These are phyloP conservation scores for Massospora cicadina DNA, from an alignment of 371 early-diverging fungal species.

Conservation along the genomic window DNA sequence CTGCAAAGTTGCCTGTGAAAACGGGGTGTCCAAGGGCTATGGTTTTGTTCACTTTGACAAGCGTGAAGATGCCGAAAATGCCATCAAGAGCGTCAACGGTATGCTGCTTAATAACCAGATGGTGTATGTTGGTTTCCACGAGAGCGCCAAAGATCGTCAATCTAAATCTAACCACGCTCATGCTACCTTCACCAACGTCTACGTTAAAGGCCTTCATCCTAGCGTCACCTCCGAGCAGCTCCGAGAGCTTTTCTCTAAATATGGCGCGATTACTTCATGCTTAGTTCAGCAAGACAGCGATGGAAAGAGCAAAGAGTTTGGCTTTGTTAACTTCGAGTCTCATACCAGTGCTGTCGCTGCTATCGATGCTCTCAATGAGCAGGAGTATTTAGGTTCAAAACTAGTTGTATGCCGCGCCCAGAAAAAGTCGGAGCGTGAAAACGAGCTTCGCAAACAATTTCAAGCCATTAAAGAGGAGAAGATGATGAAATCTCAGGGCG, in stretches of 20 bases:
- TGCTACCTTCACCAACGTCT: constrained; percentile 93
- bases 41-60: constrained; percentile 99
- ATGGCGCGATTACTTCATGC: constrained; percentile 77
- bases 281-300: constrained; percentile 53
- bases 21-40: constrained; percentile 84
- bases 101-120: constrained; percentile 96
- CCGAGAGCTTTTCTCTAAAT: constrained; percentile 59
- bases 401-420: constrained; percentile 97
- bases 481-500: constrained; percentile 92
- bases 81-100: constrained; percentile 96
- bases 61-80: constrained; percentile 83
- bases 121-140: constrained; percentile 81
- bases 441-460: constrained; percentile 85
- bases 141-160: constrained; percentile 83
- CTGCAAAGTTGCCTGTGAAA: constrained; percentile 94
- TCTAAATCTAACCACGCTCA: constrained; percentile 82
- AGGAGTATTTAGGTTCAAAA: constrained; percentile 74
- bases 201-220: constrained; percentile 92
- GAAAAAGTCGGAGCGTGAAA: constrained; percentile 95
- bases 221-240: constrained; percentile 71
- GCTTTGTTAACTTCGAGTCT: constrained; percentile 91
- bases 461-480: constrained; percentile 87
- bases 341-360: constrained; percentile 86
- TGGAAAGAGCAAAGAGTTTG: constrained; percentile 81
- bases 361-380: constrained; percentile 86